These are phyloP conservation scores for Rhodamnia argentea DNA, from an alignment of 345 rosid species.

Conservation along the genomic window DNA sequence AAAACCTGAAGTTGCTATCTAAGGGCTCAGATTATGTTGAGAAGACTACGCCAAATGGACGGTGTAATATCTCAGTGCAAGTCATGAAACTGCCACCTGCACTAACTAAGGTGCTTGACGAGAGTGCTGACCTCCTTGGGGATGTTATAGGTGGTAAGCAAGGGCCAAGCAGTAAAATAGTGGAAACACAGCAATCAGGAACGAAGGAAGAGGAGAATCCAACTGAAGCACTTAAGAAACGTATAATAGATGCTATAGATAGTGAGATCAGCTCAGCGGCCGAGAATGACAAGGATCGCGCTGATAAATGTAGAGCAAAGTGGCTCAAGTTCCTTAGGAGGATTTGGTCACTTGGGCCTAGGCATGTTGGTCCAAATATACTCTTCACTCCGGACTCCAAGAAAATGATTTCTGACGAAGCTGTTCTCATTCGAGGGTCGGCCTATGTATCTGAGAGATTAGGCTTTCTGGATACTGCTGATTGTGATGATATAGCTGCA, in stretches of 20 bases:
- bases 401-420: slow-evolving; percentile 17
- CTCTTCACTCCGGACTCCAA: slow-evolving; percentile 66
- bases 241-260: slow-evolving; percentile 45
- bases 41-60: slow-evolving; percentile 72
- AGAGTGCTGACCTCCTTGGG: slow-evolving; percentile 61
- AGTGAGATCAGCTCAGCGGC: slow-evolving; percentile 27
- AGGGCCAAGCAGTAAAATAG: slow-evolving; percentile 33
- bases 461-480: slow-evolving; percentile 41
- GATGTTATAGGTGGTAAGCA: slow-evolving; percentile 55
- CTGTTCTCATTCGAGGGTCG: slow-evolving; percentile 49
- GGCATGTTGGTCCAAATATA: slow-evolving; percentile 85
- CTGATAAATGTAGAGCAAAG: slow-evolving; percentile 50
- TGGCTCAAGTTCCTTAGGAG: slow-evolving; percentile 62
- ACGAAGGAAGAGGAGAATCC: slow-evolving; percentile 36
- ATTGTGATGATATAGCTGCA: slow-evolving; percentile 6
- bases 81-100: slow-evolving; percentile 73
- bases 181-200: slow-evolving; percentile 30
- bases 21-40: slow-evolving; percentile 48
- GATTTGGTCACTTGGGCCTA: slow-evolving; percentile 94
- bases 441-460: slow-evolving; percentile 62
- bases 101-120: slow-evolving; percentile 74
- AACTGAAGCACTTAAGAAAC: slow-evolving; percentile 37
- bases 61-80: slow-evolving; percentile 59
- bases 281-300: slow-evolving; percentile 49
- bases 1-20: slow-evolving; percentile 48